Evolutionary conservation across 2,329 filamentous ascomycete species (phyloP), one percentile per base, ranked within the genome.

Genomic region (Amauroascus niger): DNA sequence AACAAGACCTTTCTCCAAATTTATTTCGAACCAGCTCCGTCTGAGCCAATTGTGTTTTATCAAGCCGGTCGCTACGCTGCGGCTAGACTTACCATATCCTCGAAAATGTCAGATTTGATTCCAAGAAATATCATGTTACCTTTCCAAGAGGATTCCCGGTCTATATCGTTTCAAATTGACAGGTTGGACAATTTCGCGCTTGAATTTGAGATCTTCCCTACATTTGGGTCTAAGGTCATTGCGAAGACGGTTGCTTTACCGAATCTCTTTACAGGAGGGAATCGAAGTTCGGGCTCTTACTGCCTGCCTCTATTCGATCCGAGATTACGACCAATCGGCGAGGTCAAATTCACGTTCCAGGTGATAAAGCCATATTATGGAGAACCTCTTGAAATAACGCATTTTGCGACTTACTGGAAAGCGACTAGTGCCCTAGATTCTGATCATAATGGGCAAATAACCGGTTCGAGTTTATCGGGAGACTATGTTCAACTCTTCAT

Each of bases 341-440:
- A 95, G 64, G 88, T 97, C 60, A 88, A 83, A 59, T 98, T 98
- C 74, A 87, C 87, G 59, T 95, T 88, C 53, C 90, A 97, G 66
- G 88, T 97, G 24, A 94, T 98, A 67, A 96, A 95, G 65, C 93
- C 93, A 0, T 98, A 97, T 72, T 82, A 84, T 58, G 91, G 93
- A 6, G 86, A 89, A 57, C 89, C 93, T 2, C 76, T 98, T 20
- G 93, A 98, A 69, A 96, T 98, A 57, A 95, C 93, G 1, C 90
- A 97, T 65, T 98, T 97, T 63, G 93, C 95, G 58, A 97, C 93
- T 0, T 98, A 98, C 70, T 98, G 93, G 93, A 98, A 97, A 70
- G 91, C 91, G 0, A 98, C 93, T 1, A 95, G 89, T 64, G 89
- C 95, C 62, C 79, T 93, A 46, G 88, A 95, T 66, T 83, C 87